Conservation (phyloP, 2,329 filamentous ascomycete species). For the Ceratocystis alfenasii region DNA sequence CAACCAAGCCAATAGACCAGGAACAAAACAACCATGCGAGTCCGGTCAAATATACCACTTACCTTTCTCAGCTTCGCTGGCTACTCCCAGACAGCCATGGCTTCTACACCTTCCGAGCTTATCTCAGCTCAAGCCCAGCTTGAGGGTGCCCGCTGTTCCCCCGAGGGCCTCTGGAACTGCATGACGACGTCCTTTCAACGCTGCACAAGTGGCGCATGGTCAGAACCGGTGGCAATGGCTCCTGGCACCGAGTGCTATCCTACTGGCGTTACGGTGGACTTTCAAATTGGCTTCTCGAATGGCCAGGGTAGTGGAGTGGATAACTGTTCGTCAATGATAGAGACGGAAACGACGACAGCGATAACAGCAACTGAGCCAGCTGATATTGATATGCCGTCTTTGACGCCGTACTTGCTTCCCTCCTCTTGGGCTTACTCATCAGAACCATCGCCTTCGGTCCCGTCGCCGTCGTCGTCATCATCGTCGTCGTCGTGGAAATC, state of each 20-base stretch:
- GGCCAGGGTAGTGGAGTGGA: not conserved
- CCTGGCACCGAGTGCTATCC: slow-evolving; percentile 38
- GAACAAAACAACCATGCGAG: not conserved
- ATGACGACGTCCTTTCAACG: slow-evolving; percentile 39
- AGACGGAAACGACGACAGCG: too few species aligned
- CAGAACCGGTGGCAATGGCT: slow-evolving; percentile 33
- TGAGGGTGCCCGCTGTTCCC: slow-evolving; percentile 32
- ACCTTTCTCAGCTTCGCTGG: not conserved
- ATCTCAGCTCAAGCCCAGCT: slow-evolving; percentile 26
- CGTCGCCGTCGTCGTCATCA: not conserved
- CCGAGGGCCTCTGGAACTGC: slow-evolving; percentile 46
- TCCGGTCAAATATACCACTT: not conserved
- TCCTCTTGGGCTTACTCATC: not conserved
- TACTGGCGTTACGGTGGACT: slow-evolving; percentile 33
- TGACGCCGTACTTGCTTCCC: not conserved
- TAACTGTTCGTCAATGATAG: not conserved
- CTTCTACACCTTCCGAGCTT: not conserved
- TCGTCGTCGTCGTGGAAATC: not conserved
- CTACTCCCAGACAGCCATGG: not conserved
- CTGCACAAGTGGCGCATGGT: slow-evolving; percentile 39
- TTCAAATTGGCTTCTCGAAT: slow-evolving; percentile 28
- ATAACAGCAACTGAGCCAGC: not conserved
- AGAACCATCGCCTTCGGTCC: not conserved
- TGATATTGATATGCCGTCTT: not conserved
- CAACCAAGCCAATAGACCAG: not conserved